Evolutionary conservation across 148 eudicot genomes (phyloP), one percentile per base, ranked within the genome.

Genomic region (Chenopodium album): DNA sequence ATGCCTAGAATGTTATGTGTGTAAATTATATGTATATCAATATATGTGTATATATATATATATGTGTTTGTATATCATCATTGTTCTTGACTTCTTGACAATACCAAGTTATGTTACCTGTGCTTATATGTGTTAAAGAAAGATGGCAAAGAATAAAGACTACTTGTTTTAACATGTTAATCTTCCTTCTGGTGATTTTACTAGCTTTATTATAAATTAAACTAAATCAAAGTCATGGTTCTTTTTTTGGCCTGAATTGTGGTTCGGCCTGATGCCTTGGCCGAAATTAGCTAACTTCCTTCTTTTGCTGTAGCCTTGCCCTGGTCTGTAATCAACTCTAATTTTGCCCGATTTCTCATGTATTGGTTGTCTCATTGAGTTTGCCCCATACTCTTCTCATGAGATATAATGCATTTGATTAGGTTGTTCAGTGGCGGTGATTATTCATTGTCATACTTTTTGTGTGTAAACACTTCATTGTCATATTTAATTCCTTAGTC

Each of bases 11-110:
- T 29, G 37, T 78, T 50, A 28, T 63, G 80, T 82, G 44, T 41
- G 44, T 41, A 41, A 41, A 41, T 41, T 41, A 6, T 6, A 41
- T 41, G 65, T 76, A 59, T 80, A 76, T 72, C 20, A 67, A 65
- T 84, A 71, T 77, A 78, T 22, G 78, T 22, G 78, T 75, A 66
- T 73, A 83, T 46, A 63, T 71, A 63, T 54, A 1, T 46, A 63
- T 71, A 63, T 54, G 0, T 31, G 32, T 31, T 52, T 77, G 83
- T 66, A 75, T 77, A 77, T 34, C 56, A 26, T 72, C 12, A 37
- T 7, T 20, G 64, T 59, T 32, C 44, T 60, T 23, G 72, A 77
- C 23, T 59, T 32, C 44, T 60, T 23, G 72, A 77, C 23, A 29
- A 41, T 78, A 47, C 84, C 69, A 76, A 23, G 46, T 60, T 48